Conservation (phyloP, 306 rosid species). For the Trifolium subterraneum region DNA sequence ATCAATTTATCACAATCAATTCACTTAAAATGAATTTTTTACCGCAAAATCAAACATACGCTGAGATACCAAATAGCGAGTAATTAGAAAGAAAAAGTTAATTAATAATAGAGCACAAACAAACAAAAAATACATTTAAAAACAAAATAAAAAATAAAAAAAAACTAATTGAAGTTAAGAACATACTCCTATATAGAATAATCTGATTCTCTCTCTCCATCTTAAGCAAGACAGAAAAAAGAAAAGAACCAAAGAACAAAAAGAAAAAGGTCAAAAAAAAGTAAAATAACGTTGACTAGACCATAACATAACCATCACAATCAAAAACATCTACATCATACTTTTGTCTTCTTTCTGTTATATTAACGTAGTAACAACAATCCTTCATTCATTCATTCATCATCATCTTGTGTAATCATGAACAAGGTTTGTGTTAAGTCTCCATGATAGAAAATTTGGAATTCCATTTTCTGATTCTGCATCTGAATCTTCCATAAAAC, state of each 20-base stretch:
- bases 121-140: constrained; percentile 39
- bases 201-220: constrained; percentile 58
- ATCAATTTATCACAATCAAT: no score
- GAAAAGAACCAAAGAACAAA: constrained; percentile 39
- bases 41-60: no score
- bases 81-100: constrained; percentile 33
- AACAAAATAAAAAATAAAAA: constrained; percentile 43
- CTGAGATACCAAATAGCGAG: neutral
- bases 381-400: neutral
- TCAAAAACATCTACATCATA: constrained; percentile 46
- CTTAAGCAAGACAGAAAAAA: constrained; percentile 51
- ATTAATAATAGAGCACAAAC: constrained; percentile 40
- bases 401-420: constrained; percentile 81
- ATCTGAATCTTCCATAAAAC: constrained; percentile 56
- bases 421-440: constrained; percentile 70
- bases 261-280: constrained; percentile 45
- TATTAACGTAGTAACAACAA: constrained; percentile 21
- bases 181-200: constrained; percentile 49
- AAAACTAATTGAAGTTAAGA: constrained; percentile 43
- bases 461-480: constrained; percentile 56
- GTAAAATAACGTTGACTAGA: constrained; percentile 39
- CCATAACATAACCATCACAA: constrained; percentile 56
- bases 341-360: constrained; percentile 38
- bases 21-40: no score
- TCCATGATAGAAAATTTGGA: constrained; percentile 80